These are phyloP conservation scores for Eudorina sp. DNA, from an alignment of 139 green algal genomes.

Conservation along the genomic window DNA sequence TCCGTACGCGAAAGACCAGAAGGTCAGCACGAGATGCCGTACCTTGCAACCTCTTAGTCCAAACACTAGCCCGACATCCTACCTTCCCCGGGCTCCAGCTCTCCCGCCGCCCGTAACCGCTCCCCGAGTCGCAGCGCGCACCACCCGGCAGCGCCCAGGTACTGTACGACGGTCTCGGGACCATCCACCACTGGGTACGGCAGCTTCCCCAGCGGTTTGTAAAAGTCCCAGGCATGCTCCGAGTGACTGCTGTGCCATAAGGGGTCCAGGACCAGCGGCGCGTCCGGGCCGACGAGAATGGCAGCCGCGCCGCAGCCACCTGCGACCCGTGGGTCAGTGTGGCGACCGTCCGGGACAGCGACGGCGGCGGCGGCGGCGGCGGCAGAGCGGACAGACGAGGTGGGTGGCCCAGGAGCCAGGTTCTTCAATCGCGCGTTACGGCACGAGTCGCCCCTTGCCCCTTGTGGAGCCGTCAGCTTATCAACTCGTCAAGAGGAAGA, in stretches of 20 bases:
- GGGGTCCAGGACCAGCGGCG: conserved; percentile 83
- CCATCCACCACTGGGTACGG: conserved; percentile 76
- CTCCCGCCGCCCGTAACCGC: conserved; percentile 25
- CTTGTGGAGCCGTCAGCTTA: too few relatives aligned
- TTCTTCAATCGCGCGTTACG: too few relatives aligned
- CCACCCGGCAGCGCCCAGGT: conserved; percentile 44
- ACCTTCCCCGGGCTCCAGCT: not conserved
- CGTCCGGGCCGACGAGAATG: conserved; percentile 88
- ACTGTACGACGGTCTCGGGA: conserved; percentile 49
- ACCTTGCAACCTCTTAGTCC: too few relatives aligned
- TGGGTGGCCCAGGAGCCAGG: too few relatives aligned
- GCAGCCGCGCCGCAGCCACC: conserved; percentile 87
- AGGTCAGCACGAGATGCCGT: too few relatives aligned
- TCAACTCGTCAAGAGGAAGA: too few relatives aligned
- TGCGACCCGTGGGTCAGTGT: conserved; percentile 34
- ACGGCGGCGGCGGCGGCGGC: too few relatives aligned
- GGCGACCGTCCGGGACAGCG: too few relatives aligned
- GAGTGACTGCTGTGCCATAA: conserved; percentile 71
- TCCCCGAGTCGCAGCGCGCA: conserved; percentile 31
- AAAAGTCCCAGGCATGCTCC: conserved; percentile 87
- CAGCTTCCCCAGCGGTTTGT: conserved; percentile 77
- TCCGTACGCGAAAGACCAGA: too few relatives aligned
- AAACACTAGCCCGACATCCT: too few relatives aligned
- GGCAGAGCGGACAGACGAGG: too few relatives aligned
- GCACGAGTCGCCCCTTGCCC: too few relatives aligned